Percentiles rank a stretch among this genome's conserved stretches.
phyloP scores from a whole-genome alignment of 306 rosid genomes.

The Castanospermum australe region DNA sequence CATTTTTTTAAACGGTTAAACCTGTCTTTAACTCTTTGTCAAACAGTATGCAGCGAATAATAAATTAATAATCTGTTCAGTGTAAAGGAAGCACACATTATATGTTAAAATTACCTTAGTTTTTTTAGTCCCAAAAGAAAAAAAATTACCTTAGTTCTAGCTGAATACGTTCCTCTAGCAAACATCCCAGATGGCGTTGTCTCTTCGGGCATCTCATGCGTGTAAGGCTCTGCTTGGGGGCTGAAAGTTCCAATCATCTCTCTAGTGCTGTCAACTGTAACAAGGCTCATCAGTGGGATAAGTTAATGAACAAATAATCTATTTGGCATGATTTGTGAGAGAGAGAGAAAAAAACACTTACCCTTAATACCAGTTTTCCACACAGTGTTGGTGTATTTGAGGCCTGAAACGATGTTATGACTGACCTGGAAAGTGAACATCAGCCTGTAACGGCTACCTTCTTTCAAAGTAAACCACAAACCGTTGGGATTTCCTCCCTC shows the following conservation, averaged over 20 bases:
- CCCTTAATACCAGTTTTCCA: conserved; percentile 89
- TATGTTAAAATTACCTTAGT: conserved; percentile 48
- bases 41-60: not conserved
- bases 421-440: conserved; percentile 72
- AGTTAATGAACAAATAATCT: not conserved
- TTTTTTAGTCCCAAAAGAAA: too few relatives aligned
- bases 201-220: conserved; percentile 78
- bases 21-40: not conserved
- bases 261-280: conserved; percentile 72
- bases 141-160: conserved; percentile 73
- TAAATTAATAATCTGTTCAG: not conserved
- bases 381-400: conserved; percentile 83
- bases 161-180: conserved; percentile 85
- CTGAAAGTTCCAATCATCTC: conserved; percentile 94
- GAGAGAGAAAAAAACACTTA: conserved; percentile 32
- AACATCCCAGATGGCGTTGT: conserved; percentile 87
- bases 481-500: conserved; percentile 71
- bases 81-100: not conserved
- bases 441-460: conserved; percentile 80
- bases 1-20: not conserved
- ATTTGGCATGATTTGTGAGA: not conserved
- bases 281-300: not conserved
- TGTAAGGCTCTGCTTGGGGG: conserved; percentile 80
- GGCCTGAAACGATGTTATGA: conserved; percentile 88
- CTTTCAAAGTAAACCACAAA: conserved; percentile 91